Base-by-base conservation (phyloP, 2,329 filamentous ascomycete species). In the Colletotrichum sojae region DNA sequence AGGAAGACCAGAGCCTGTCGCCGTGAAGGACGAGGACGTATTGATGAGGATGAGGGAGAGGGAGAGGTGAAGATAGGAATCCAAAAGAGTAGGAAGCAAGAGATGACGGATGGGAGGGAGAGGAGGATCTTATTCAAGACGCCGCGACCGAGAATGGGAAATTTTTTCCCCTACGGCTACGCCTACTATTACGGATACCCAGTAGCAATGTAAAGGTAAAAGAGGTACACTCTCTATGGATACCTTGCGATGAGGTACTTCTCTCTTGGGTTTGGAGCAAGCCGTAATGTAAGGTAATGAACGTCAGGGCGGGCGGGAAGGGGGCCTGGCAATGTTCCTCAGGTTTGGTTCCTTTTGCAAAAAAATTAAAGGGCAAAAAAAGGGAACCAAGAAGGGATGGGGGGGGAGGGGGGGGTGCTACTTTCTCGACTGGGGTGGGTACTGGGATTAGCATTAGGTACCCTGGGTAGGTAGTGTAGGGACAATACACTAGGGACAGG, bases 291-390 rank as follows among this genome's bases (percentile, higher is more conserved):
- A 36, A 36, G 31, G 31, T 36, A 36, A 36, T 36, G 52, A 68
- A 68, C 64, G 65, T 68, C 65, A 69, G 66, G 66, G 66, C 66
- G 66, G 55, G 65, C 43, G 57, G 66, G 56, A 69, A 60, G 66
- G 66, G 65, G 66, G 62, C 54, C 66, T 65, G 64, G 61, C 43
- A 60, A 54, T 69, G 62, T 66, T 66, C 61, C 66, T 69, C 49
- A 69, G 66, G 66, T 69, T 66, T 69, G 61, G 66, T 69, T 65
- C 62, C 62, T 69, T 69, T 36, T 68, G 48, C 61, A 60, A 49
- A 65, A 65, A 69, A 59, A 65, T 66, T 69, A 66, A 65, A 69
- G 65, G 65, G 65, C 60, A 64, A 48, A 54, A 59, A 63, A 68
- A 51, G 62, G 66, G 55, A 66, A 58, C 61, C 51, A 59, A 58